phyloP scores from a whole-genome alignment of 78 protist species.

The Monocercomonoides exilis region DNA sequence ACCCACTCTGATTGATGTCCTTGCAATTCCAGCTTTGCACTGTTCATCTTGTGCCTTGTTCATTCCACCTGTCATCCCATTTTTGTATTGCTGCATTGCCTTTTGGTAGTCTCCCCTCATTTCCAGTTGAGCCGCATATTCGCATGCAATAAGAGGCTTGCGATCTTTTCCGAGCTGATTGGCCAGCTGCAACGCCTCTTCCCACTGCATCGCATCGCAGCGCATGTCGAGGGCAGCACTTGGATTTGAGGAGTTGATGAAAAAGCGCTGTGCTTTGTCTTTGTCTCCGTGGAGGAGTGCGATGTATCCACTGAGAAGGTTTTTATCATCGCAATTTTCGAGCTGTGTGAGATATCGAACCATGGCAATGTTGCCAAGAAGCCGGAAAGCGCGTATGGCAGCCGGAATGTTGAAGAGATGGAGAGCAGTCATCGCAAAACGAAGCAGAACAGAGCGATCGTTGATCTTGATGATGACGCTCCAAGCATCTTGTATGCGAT shows the following conservation, averaged over 20 bases:
- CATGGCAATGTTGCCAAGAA: conserved; percentile 44
- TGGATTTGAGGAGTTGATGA: conserved; percentile 30
- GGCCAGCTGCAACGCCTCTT: conserved; percentile 59
- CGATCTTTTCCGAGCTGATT: conserved; percentile 34
- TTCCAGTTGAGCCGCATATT: conserved; percentile 63
- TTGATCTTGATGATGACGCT: background rate
- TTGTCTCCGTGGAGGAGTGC: conserved; percentile 35
- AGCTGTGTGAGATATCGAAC: conserved; percentile 39
- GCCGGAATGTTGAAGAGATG: conserved; percentile 27
- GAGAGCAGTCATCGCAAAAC: conserved; percentile 40
- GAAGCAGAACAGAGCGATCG: background rate
- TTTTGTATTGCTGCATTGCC: background rate
- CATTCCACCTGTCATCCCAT: conserved; percentile 4
- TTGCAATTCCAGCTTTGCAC: conserved; percentile 39
- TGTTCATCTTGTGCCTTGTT: background rate
- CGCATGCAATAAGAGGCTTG: conserved; percentile 36
- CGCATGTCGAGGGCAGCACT: conserved; percentile 65
- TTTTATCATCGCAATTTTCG: conserved; percentile 32
- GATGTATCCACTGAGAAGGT: conserved; percentile 53
- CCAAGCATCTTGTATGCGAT: conserved; percentile 34
- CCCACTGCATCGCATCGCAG: conserved; percentile 58
- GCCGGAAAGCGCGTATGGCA: conserved; percentile 44
- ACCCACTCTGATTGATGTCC: conserved; percentile 31
- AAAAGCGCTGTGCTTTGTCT: conserved; percentile 43
- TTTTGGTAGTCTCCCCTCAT: conserved; percentile 22